Evolutionary conservation across 768 basidiomycete genomes (phyloP).

Genomic region (Suillus bovinus): DNA sequence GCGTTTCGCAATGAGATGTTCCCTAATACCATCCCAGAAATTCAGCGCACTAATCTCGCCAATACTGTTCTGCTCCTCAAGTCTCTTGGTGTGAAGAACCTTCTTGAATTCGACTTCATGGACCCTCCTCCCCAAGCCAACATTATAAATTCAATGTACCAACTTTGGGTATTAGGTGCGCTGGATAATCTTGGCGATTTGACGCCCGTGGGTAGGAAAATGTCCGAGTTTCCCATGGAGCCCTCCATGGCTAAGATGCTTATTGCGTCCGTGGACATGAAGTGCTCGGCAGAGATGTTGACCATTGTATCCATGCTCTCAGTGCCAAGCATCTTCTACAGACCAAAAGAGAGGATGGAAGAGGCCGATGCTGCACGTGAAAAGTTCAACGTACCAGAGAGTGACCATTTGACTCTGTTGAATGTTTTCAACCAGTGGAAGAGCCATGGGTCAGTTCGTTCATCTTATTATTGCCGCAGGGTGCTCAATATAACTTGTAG

Average conservation of each 20-base stretch:
- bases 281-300: constrained; percentile 93
- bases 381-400: constrained; percentile 98
- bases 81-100: constrained; percentile 94
- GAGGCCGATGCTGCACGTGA: constrained; percentile 97
- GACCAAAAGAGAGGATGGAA: constrained; percentile 96
- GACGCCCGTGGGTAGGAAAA: constrained; percentile 88
- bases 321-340: constrained; percentile 96
- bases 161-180: constrained; percentile 98
- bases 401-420: constrained; percentile 91
- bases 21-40: constrained; percentile 95
- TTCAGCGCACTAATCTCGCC: constrained; percentile 95
- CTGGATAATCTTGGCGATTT: constrained; percentile 97
- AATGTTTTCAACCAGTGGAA: constrained; percentile 99
- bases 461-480: not conserved
- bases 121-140: constrained; percentile 99
- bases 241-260: constrained; percentile 99
- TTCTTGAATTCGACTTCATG: constrained; percentile 99
- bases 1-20: constrained; percentile 96
- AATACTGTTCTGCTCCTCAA: constrained; percentile 95
- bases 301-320: constrained; percentile 99
- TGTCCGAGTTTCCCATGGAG: constrained; percentile 99
- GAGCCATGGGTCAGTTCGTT: constrained; percentile 71
- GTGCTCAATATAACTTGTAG: constrained; percentile 38
- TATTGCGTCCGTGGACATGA: constrained; percentile 85
- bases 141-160: constrained; percentile 99